Conservation (phyloP, 305 asterid species). For the Rubia balearica region DNA sequence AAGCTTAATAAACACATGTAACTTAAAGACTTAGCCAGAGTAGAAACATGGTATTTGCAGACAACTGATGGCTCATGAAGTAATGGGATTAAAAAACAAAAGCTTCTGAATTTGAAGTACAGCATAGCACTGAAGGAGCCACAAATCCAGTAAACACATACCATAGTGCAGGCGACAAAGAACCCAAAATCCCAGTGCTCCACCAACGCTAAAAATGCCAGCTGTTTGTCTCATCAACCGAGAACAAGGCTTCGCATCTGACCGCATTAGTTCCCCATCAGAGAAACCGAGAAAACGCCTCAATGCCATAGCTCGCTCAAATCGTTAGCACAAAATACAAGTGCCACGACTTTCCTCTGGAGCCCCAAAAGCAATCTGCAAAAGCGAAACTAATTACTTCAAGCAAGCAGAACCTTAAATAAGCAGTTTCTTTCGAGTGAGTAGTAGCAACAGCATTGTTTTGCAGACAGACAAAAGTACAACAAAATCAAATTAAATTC, state of each 20-base stretch:
- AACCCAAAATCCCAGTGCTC: constrained; percentile 75
- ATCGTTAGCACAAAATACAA: not conserved
- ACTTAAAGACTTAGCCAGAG: not conserved
- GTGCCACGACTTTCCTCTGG: not conserved
- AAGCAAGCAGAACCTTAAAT: not conserved
- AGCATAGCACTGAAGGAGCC: not conserved
- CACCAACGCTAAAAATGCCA: constrained; percentile 69
- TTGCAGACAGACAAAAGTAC: not conserved
- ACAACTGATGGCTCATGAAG: not conserved
- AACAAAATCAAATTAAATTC: not conserved
- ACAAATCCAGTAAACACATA: constrained; percentile 18
- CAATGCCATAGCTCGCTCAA: constrained; percentile 43
- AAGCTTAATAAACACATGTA: not conserved
- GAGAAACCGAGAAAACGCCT: constrained; percentile 78
- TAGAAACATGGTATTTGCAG: not conserved
- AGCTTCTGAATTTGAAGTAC: not conserved
- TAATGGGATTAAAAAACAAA: not conserved
- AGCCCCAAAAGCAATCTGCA: not conserved
- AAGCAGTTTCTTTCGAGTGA: not conserved
- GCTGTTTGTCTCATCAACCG: constrained; percentile 76
- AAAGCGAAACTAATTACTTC: not conserved
- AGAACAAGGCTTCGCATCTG: constrained; percentile 79
- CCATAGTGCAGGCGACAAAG: constrained; percentile 88
- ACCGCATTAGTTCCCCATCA: constrained; percentile 79
- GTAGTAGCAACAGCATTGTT: not conserved